These are phyloP conservation scores for Penicillium sp. DNA, from an alignment of 2,329 filamentous ascomycete species.

Conservation along the genomic window DNA sequence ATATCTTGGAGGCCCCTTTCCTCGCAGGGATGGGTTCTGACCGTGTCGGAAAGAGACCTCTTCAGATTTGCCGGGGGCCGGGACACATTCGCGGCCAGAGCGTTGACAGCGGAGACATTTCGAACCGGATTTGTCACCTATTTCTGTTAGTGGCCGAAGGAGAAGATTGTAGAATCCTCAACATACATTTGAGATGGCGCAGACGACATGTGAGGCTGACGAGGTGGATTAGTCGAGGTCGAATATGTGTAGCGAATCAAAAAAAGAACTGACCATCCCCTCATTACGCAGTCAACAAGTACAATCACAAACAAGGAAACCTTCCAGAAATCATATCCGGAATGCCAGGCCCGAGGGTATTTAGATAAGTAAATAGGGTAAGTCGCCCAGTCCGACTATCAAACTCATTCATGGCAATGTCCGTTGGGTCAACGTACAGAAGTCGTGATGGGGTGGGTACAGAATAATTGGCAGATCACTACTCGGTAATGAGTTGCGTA, in stretches of 20 bases:
- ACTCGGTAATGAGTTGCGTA: slow-evolving; percentile 10
- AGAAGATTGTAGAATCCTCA: background rate
- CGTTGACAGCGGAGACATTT: slow-evolving; percentile 37
- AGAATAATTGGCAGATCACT: slow-evolving; percentile 9
- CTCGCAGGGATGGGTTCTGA: slow-evolving; percentile 36
- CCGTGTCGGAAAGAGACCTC: slow-evolving; percentile 38
- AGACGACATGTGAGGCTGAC: slow-evolving; percentile 37
- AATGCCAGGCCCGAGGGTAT: slow-evolving; percentile 10
- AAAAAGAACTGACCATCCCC: slow-evolving; percentile 35
- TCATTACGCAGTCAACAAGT: slow-evolving; percentile 34
- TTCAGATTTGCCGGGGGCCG: slow-evolving; percentile 33
- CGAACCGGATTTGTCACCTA: slow-evolving; percentile 36
- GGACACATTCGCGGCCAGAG: slow-evolving; percentile 36
- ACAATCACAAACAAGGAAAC: slow-evolving; percentile 20
- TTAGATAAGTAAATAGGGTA: slow-evolving; percentile 12
- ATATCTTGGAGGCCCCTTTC: slow-evolving; percentile 35
- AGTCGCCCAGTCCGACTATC: background rate
- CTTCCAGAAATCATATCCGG: slow-evolving; percentile 21
- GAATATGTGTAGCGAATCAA: background rate
- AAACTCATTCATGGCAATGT: background rate
- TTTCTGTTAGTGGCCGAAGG: background rate
- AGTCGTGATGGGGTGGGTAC: background rate
- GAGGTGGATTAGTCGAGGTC: slow-evolving; percentile 8
- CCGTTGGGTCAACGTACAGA: background rate
- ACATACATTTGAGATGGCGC: slow-evolving; percentile 39